Percentiles rank a stretch among this genome's conserved stretches.
Conservation (phyloP, 2,329 filamentous ascomycete species). For the Acephala macrosclerotiorum region DNA sequence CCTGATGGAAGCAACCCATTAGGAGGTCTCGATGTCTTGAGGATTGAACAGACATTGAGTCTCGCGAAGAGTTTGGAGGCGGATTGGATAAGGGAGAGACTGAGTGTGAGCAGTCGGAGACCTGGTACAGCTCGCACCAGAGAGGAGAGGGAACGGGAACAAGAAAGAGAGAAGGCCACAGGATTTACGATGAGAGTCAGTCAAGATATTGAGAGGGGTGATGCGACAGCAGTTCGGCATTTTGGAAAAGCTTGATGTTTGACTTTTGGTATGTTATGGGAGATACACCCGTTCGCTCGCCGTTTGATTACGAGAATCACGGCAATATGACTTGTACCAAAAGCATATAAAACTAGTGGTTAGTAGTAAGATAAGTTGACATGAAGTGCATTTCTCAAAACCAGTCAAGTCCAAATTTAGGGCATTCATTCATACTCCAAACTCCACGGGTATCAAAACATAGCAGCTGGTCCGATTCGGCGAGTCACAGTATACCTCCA, state of each 20-base stretch:
- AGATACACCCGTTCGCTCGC: not conserved
- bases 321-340: slow-evolving; percentile 2
- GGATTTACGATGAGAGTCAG: slow-evolving; percentile 37
- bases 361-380: not conserved
- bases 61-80: slow-evolving; percentile 34
- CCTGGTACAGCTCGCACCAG: slow-evolving; percentile 13
- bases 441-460: not conserved
- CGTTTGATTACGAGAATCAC: not conserved
- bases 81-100: slow-evolving; percentile 34
- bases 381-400: not conserved
- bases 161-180: slow-evolving; percentile 28
- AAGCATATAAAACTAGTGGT: too few species aligned
- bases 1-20: not conserved
- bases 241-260: slow-evolving; percentile 1
- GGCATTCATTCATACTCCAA: not conserved
- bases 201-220: slow-evolving; percentile 36
- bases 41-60: slow-evolving; percentile 34
- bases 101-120: slow-evolving; percentile 18
- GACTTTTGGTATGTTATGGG: not conserved
- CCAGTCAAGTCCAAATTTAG: not conserved
- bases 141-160: slow-evolving; percentile 7
- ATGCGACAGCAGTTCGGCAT: not conserved
- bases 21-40: slow-evolving; percentile 20
- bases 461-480: not conserved
- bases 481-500: not conserved